Conservation (phyloP, 179 eudicot species). For the Silene vulgaris region DNA sequence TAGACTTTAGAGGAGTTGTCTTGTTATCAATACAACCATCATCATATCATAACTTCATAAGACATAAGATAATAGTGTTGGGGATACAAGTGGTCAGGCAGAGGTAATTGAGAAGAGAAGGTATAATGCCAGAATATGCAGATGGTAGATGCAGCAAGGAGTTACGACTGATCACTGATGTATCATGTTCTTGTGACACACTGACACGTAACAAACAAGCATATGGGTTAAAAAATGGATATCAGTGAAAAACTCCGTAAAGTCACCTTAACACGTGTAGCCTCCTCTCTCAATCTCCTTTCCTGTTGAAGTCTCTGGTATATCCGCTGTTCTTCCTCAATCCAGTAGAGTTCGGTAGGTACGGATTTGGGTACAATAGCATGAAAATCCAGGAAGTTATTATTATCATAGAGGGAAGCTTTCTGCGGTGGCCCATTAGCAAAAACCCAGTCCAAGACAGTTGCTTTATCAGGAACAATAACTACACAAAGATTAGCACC, state of each 20-base stretch:
- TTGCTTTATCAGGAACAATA: conserved; percentile 69
- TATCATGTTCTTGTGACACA: neutral
- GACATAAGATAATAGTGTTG: neutral
- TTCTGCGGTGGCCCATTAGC: conserved; percentile 91
- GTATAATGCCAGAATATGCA: neutral
- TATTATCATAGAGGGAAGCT: conserved; percentile 77
- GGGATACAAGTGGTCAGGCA: conserved; percentile 11
- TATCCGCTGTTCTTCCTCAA: conserved; percentile 65
- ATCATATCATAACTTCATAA: neutral
- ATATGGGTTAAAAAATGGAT: neutral
- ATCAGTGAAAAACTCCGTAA: neutral
- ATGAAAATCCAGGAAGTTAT: conserved; percentile 70
- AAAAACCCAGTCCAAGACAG: conserved; percentile 92
- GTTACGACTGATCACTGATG: neutral
- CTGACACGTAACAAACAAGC: neutral
- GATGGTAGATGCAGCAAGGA: neutral
- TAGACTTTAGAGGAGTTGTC: no score
- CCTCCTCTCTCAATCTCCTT: conserved; percentile 65
- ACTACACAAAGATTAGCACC: conserved; percentile 42
- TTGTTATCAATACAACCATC: neutral
- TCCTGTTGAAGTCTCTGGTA: conserved; percentile 68
- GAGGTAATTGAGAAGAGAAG: conserved; percentile 9
- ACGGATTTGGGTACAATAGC: conserved; percentile 59
- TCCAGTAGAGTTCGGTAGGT: conserved; percentile 68
- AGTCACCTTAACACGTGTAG: conserved; percentile 69